Evolutionary conservation across 192 early-diverging fungal species (phyloP), one percentile per base, ranked within the genome.

Genomic region (Umbelopsis isabellina): DNA sequence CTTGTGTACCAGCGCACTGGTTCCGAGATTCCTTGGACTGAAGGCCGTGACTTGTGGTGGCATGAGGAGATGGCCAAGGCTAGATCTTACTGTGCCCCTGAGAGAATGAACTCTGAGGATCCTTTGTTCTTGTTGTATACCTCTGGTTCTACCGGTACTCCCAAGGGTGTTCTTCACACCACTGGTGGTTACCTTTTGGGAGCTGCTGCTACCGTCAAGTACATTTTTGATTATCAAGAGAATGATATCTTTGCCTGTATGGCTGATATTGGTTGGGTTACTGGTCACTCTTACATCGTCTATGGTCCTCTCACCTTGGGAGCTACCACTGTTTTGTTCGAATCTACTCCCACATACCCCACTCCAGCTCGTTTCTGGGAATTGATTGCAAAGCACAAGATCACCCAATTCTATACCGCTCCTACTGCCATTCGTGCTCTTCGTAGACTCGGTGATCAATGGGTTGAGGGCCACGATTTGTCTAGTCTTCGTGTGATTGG

Each of bases 321-420:
- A 65, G 88, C 85, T 6, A 96, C 97, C 69, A 97, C 94, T 53
- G 90, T 98, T 51, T 72, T 98, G 50, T 98, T 98, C 75, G 97
- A 98, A 83, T 90, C 89, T 12, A 92, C 95, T 30, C 97, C 97
- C 33, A 95, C 96, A 49, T 97, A 96, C 80, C 97, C 97, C 49
- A 90, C 47, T 49, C 87, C 92, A 35, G 82, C 85, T 55, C 88
- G 92, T 66, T 93, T 88, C 88, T 93, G 93, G 93, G 83, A 91
- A 75, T 81, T 92, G 41, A 88, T 97, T 35, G 91, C 93, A 74
- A 89, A 92, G 51, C 93, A 95, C 88, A 92, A 93, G 82, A 83
- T 98, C 76, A 97, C 95, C 35, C 95, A 96, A 77, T 96, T 98
- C 82, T 98, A 98, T 85, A 98, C 97, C 37, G 97, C 97, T 3